Base-by-base conservation (phyloP, 2,329 filamentous ascomycete genomes). In the Stagonosporopsis rhizophila region DNA sequence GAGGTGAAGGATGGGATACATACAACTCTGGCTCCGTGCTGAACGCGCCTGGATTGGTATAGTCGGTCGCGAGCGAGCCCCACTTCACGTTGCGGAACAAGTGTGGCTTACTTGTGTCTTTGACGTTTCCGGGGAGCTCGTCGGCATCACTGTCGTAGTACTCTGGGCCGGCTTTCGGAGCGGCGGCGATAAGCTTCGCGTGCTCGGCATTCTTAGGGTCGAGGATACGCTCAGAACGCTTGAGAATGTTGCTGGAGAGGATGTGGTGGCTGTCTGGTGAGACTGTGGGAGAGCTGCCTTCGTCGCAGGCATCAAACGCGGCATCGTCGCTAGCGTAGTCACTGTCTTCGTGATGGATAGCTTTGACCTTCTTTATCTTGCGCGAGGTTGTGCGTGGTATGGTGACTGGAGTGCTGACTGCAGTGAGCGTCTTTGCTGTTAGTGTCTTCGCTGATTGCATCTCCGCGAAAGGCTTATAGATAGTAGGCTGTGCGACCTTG, bases 81-180 rank as follows among this genome's bases (percentile, higher is more conserved):
- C 67, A 72, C 1, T 42, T 44, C 14, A 72, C 66, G 46, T 71
- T 72, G 23, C 66, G 64, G 54, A 68, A 72, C 17, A 69, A 53
- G 1, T 68, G 39, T 1, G 64, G 58, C 41, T 67, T 65, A 35
- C 32, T 53, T 20, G 62, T 63, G 15, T 58, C 59, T 12, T 65
- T 64, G 34, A 61, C 56, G 6, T 49, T 35, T n/a, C 59, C 64
- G 1, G 52, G 56, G 4, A 64, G 38, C 11, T 67, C 62, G 1
- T 64, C 59, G 2, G 52, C 62, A 12, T 71, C 70, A 25, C 60
- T 64, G 47, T 70, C 65, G 52, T 72, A 72, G 60, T 69, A 66
- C 7, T 71, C 65, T 14, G 35, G 5, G 12, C 65, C 64, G 7
- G 53, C 61, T 38, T 68, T 70, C 17, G 41, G 46, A n/a, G 68